Percentiles rank a stretch among this genome's conserved stretches.
Evolutionary conservation across 1,284 basidiomycete species (phyloP).

Genomic region (Leccinum pachyderme): DNA sequence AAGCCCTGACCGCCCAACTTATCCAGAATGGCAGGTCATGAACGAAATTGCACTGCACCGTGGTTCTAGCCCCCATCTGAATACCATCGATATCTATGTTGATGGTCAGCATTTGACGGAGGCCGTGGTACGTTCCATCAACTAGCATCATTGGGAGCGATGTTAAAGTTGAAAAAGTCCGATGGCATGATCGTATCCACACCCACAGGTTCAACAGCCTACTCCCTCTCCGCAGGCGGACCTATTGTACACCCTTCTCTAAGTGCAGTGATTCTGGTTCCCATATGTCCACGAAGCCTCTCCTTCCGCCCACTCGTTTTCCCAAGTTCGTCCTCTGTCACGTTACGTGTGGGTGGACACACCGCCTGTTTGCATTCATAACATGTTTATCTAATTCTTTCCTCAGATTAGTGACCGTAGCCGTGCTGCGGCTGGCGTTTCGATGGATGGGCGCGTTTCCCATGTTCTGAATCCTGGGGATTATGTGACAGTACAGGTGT

Average conservation of each 20-base stretch:
- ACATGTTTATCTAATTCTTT: neutral
- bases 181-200: slow-evolving; percentile 95
- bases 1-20: slow-evolving; percentile 3
- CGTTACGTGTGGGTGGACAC: slow-evolving; percentile 65
- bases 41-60: slow-evolving; percentile 95
- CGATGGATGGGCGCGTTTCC: slow-evolving; percentile 88
- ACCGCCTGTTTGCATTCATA: neutral
- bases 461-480: slow-evolving; percentile 81
- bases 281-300: slow-evolving; percentile 91
- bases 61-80: slow-evolving; percentile 88
- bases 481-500: slow-evolving; percentile 82
- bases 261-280: slow-evolving; percentile 87
- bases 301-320: slow-evolving; percentile 93
- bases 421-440: slow-evolving; percentile 84
- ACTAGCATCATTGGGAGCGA: slow-evolving; percentile 8
- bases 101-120: slow-evolving; percentile 95
- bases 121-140: slow-evolving; percentile 73
- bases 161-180: slow-evolving; percentile 52
- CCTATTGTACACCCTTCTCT: slow-evolving; percentile 95
- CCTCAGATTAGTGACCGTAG: slow-evolving; percentile 80
- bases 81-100: slow-evolving; percentile 94
- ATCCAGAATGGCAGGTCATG: slow-evolving; percentile 92
- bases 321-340: slow-evolving; percentile 80
- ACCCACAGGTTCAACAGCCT: slow-evolving; percentile 96
- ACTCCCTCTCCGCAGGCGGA: slow-evolving; percentile 93